phyloP scores from a whole-genome alignment of 768 basidiomycete genomes.

The Scleroderma bovista region DNA sequence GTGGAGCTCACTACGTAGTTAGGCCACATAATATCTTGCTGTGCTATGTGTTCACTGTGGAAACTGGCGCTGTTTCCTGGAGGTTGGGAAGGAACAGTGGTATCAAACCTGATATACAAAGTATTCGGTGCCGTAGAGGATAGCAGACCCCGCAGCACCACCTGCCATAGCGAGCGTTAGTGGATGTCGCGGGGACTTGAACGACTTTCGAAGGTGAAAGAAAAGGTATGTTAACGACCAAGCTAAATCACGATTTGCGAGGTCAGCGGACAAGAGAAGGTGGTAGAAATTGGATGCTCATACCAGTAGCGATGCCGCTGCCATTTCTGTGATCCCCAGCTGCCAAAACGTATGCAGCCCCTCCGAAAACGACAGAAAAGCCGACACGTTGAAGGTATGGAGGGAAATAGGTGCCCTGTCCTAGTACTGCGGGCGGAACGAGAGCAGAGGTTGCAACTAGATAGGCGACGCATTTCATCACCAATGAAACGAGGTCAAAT shows the following conservation, averaged over 20 bases:
- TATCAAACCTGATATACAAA: slow-evolving; percentile 5
- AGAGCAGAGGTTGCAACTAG: slow-evolving; percentile 34
- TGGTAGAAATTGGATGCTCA: background rate
- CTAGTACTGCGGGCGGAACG: slow-evolving; percentile 30
- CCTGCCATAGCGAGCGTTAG: slow-evolving; percentile 30
- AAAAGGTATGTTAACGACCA: slow-evolving; percentile 45
- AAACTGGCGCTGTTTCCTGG: no score
- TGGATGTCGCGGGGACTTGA: slow-evolving; percentile 26
- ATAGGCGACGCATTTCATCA: background rate
- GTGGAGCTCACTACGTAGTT: no score
- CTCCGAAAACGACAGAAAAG: slow-evolving; percentile 39
- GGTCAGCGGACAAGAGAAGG: background rate
- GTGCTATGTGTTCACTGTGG: no score
- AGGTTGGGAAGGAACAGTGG: background rate
- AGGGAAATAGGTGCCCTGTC: slow-evolving; percentile 27
- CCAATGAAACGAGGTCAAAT: background rate
- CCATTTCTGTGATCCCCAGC: slow-evolving; percentile 39
- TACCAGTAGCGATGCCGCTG: slow-evolving; percentile 36
- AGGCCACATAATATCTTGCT: no score
- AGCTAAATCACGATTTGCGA: slow-evolving; percentile 19
- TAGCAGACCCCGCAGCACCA: slow-evolving; percentile 17
- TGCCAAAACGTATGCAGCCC: slow-evolving; percentile 38
- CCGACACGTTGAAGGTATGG: slow-evolving; percentile 39
- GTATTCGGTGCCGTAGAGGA: slow-evolving; percentile 7
- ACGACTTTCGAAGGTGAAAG: slow-evolving; percentile 32